These are phyloP conservation scores for Vigna radiata DNA, from an alignment of 306 rosid genomes.

Conservation along the genomic window DNA sequence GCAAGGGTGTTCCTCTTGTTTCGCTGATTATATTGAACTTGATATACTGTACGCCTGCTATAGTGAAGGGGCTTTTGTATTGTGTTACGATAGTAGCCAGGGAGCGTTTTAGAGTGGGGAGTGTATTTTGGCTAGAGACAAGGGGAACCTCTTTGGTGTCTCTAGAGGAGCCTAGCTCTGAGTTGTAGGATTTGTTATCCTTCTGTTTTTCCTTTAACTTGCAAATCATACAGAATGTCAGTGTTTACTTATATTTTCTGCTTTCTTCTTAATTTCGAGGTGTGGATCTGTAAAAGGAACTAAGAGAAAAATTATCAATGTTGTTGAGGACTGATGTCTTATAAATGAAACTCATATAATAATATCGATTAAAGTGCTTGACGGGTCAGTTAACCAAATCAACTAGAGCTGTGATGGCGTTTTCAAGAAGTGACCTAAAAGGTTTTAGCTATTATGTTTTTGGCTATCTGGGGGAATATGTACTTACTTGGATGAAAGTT, in stretches of 20 bases:
- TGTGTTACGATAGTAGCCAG: background rate
- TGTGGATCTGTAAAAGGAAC: too few relatives aligned
- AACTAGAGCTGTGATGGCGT: background rate
- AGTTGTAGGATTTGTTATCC: too few relatives aligned
- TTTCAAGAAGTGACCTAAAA: constrained; percentile 3
- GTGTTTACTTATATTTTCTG: too few relatives aligned
- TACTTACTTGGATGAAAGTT: background rate
- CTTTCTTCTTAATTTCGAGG: too few relatives aligned
- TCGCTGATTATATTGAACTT: background rate
- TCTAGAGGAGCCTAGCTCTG: background rate
- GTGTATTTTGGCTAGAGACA: too few relatives aligned
- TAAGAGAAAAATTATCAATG: constrained; percentile 6
- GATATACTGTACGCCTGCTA: background rate
- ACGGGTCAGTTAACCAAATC: constrained; percentile 7
- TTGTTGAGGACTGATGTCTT: background rate
- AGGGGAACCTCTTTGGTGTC: background rate
- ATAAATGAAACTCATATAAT: background rate
- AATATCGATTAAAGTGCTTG: background rate
- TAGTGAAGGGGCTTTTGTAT: background rate
- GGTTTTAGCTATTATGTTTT: background rate
- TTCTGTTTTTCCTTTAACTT: too few relatives aligned
- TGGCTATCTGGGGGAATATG: background rate
- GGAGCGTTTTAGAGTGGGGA: background rate
- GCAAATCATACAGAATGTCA: too few relatives aligned
- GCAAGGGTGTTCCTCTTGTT: background rate